Percentiles rank a stretch among this genome's conserved stretches.
Conservation (phyloP, 345 rosid genomes). For the Acer campestre region DNA sequence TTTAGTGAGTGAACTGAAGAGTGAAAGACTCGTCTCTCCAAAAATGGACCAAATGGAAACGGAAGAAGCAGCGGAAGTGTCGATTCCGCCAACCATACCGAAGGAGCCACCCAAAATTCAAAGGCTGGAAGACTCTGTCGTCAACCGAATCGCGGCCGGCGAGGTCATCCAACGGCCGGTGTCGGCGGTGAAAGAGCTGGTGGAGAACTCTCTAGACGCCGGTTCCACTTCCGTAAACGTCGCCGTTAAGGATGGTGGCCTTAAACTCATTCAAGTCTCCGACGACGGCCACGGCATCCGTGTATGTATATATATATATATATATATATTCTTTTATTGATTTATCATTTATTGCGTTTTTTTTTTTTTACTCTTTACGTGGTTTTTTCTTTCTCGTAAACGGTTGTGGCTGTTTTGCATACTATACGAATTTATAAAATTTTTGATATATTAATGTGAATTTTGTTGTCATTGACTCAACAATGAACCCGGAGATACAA, state of each 20-base stretch:
- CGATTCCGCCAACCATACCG: slow-evolving; percentile 13
- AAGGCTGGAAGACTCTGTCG: slow-evolving; percentile 82
- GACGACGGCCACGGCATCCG: slow-evolving; percentile 98
- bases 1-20: not conserved
- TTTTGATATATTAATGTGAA: not conserved
- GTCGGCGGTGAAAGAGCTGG: slow-evolving; percentile 92
- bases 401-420: not conserved
- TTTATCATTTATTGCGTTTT: not conserved
- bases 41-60: slow-evolving; percentile 38
- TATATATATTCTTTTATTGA: not conserved
- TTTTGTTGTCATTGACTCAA: not conserved
- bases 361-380: not conserved
- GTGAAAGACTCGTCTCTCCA: not conserved
- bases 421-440: not conserved
- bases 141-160: slow-evolving; percentile 95
- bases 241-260: slow-evolving; percentile 92
- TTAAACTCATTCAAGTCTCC: slow-evolving; percentile 96
- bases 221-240: slow-evolving; percentile 74
- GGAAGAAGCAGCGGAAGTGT: slow-evolving; percentile 25
- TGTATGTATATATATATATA: slow-evolving; percentile 31
- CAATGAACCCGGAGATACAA: too few species aligned
- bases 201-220: slow-evolving; percentile 96
- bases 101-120: slow-evolving; percentile 77
- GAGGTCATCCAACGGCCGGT: slow-evolving; percentile 97
- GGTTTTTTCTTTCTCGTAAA: not conserved